These are phyloP conservation scores for Cymodocea nodosa DNA, from an alignment of 116 monocot species.

Conservation along the genomic window DNA sequence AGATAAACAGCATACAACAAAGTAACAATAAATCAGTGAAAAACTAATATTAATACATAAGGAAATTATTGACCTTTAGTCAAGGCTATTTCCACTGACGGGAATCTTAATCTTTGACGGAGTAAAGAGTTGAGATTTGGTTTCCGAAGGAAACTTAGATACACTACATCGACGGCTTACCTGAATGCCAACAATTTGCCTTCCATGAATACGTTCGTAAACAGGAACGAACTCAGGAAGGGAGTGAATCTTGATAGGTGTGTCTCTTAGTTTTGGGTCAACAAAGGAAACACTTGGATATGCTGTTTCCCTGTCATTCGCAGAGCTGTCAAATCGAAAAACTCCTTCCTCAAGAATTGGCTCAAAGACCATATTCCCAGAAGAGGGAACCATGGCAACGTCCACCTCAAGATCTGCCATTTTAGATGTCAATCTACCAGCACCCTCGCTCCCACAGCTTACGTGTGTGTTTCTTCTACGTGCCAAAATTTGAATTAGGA, in stretches of 20 bases:
- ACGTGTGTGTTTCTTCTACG: slow-evolving; percentile 10
- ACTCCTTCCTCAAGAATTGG: slow-evolving; percentile 77
- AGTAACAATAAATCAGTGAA: neutral
- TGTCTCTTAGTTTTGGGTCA: slow-evolving; percentile 58
- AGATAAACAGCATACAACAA: slow-evolving; percentile 1
- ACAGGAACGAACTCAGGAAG: slow-evolving; percentile 48
- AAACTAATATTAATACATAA: neutral
- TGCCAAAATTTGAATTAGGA: slow-evolving; percentile 14
- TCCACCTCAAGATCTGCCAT: slow-evolving; percentile 7
- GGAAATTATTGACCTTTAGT: too few species aligned
- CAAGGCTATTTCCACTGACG: too few species aligned
- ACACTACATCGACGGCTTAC: slow-evolving; percentile 3
- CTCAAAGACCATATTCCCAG: slow-evolving; percentile 54
- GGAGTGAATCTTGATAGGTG: slow-evolving; percentile 14
- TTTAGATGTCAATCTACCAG: neutral
- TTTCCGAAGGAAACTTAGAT: too few species aligned
- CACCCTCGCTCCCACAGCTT: slow-evolving; percentile 2
- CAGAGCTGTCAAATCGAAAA: slow-evolving; percentile 89
- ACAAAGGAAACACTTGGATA: slow-evolving; percentile 78
- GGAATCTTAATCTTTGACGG: too few species aligned
- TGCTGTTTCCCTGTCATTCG: slow-evolving; percentile 28
- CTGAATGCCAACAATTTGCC: slow-evolving; percentile 54
- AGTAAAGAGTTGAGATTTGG: too few species aligned
- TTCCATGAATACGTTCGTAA: slow-evolving; percentile 24
- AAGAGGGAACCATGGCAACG: slow-evolving; percentile 5